A percentile compares a stretch with the other conserved stretches of the same genome.
Conservation (phyloP, 2,329 filamentous ascomycete species). For the Talaromyces amestolkiae region DNA sequence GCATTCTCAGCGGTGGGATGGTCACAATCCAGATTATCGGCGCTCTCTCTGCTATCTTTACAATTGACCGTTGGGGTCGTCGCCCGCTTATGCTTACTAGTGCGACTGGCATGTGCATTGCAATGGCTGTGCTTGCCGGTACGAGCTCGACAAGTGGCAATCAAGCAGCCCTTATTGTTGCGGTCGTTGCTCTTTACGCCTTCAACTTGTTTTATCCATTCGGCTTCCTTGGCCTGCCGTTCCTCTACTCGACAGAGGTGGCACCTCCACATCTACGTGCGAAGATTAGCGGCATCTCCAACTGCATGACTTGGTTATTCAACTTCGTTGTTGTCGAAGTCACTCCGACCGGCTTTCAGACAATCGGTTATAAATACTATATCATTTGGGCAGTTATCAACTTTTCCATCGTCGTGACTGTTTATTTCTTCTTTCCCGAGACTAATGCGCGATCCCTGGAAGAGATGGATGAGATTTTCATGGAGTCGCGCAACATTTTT, state of each 20-base stretch:
- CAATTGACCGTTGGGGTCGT: slow-evolving; percentile 53
- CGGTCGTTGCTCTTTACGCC: slow-evolving; percentile 15
- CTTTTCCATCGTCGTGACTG: slow-evolving; percentile 22
- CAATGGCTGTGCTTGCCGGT: slow-evolving; percentile 47
- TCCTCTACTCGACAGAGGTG: slow-evolving; percentile 20
- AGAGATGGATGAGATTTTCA: slow-evolving; percentile 42
- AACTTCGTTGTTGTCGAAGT: slow-evolving; percentile 40
- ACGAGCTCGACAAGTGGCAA: slow-evolving; percentile 20
- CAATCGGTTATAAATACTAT: slow-evolving; percentile 50
- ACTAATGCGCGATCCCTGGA: slow-evolving; percentile 40
- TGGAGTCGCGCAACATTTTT: slow-evolving; percentile 31
- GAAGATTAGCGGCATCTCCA: slow-evolving; percentile 57
- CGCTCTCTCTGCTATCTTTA: slow-evolving; percentile 51
- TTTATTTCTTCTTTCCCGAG: slow-evolving; percentile 43
- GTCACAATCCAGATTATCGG: slow-evolving; percentile 58
- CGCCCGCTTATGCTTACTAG: slow-evolving; percentile 54
- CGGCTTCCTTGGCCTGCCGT: slow-evolving; percentile 19
- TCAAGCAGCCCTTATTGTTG: slow-evolving; percentile 16
- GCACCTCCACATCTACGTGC: slow-evolving; percentile 28
- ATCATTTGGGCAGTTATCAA: slow-evolving; percentile 47
- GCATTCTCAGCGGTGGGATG: slow-evolving; percentile 48
- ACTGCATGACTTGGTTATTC: slow-evolving; percentile 43
- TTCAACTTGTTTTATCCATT: slow-evolving; percentile 21
- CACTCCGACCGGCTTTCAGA: slow-evolving; percentile 39
- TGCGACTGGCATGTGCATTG: slow-evolving; percentile 53